Conservation (phyloP, 345 rosid species). For the Orychophragmus violaceus region DNA sequence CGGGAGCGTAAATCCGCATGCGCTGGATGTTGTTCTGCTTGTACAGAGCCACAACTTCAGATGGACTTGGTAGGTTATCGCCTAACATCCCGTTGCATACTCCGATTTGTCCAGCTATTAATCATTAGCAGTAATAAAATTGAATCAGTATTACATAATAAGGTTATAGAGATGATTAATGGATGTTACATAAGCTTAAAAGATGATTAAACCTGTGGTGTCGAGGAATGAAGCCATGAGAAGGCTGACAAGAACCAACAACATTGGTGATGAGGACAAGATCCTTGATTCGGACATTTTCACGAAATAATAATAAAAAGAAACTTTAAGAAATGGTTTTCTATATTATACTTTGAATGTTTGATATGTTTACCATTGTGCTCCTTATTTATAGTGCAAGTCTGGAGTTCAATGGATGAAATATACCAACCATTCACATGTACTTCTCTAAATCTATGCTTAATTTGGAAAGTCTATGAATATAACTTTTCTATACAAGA, state of each 20-base stretch:
- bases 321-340: not conserved
- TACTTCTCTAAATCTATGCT: not conserved
- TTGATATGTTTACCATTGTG: not conserved
- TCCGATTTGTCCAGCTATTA: constrained; percentile 36
- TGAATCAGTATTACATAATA: not conserved
- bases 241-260: not conserved
- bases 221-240: not conserved
- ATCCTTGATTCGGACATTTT: not conserved
- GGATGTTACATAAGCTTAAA: not conserved
- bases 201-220: not conserved
- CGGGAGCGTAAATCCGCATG: constrained; percentile 29
- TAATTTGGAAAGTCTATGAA: not conserved
- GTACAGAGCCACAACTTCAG: constrained; percentile 20
- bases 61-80: constrained; percentile 15
- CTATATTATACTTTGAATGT: not conserved
- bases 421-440: not conserved
- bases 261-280: not conserved
- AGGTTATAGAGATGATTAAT: not conserved
- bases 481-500: not conserved
- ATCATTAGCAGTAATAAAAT: not conserved
- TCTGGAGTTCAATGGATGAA: not conserved
- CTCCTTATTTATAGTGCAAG: not conserved
- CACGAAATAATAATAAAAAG: not conserved
- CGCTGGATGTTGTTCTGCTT: constrained; percentile 20
- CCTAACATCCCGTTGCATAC: constrained; percentile 33